Conservation (phyloP, 2,329 filamentous ascomycete species). For the Venturia asperata region DNA sequence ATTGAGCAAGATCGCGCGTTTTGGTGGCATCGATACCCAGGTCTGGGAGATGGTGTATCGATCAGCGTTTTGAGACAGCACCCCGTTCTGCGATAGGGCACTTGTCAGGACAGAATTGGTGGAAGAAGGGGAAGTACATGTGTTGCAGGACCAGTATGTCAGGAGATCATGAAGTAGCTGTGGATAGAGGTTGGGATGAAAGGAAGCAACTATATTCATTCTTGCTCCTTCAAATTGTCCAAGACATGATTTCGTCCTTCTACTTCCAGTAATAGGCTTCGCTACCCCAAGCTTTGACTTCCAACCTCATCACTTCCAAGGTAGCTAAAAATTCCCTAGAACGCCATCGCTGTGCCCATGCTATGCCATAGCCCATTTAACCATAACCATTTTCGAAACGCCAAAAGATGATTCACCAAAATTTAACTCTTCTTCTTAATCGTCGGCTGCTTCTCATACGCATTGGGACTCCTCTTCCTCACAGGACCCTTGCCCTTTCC, state of each 20-base stretch:
- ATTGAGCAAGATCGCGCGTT: neutral
- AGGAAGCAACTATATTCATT: neutral
- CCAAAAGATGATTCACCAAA: neutral
- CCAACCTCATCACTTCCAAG: neutral
- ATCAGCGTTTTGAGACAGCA: neutral
- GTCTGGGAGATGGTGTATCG: neutral
- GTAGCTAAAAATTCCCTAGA: neutral
- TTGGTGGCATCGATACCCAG: neutral
- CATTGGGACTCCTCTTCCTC: conserved; percentile 64
- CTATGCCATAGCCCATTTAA: neutral
- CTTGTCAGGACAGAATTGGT: neutral
- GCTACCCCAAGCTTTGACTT: neutral
- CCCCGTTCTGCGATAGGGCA: neutral
- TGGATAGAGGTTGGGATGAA: neutral
- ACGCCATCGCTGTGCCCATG: conserved; percentile 23
- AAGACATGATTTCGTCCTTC: neutral
- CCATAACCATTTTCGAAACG: neutral
- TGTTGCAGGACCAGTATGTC: neutral
- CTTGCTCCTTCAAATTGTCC: neutral
- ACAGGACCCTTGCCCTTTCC: conserved; percentile 35
- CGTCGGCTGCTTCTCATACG: conserved; percentile 70
- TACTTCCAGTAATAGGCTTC: neutral
- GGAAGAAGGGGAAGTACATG: neutral
- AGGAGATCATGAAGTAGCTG: neutral
- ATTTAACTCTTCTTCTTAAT: conserved; percentile 24